Conservation (phyloP, 2,329 filamentous ascomycete genomes). For the Boeremia lycopersici region DNA sequence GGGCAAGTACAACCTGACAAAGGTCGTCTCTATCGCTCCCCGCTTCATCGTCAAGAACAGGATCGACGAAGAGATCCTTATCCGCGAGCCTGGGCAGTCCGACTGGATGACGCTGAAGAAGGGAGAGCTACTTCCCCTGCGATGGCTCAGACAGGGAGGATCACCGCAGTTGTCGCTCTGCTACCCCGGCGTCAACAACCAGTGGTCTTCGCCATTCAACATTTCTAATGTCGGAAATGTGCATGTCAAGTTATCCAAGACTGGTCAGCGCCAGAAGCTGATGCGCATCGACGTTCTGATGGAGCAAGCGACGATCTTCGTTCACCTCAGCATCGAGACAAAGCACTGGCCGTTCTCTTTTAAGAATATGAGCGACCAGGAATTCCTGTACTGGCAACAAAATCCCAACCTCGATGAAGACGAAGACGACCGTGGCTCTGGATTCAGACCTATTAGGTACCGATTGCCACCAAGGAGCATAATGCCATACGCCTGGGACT, state of each 20-base stretch:
- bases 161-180: conserved; percentile 91
- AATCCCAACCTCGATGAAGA: conserved; percentile 93
- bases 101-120: conserved; percentile 78
- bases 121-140: conserved; percentile 81
- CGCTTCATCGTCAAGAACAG: conserved; percentile 95
- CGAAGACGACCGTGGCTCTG: conserved; percentile 78
- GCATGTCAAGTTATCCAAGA: conserved; percentile 91
- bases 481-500: conserved; percentile 99
- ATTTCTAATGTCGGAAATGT: conserved; percentile 93
- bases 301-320: conserved; percentile 91
- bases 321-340: conserved; percentile 86
- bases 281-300: conserved; percentile 88
- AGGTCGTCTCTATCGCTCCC: conserved; percentile 90
- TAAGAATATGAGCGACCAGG: conserved; percentile 95
- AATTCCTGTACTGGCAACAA: conserved; percentile 95
- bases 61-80: conserved; percentile 83
- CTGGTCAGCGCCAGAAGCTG: conserved; percentile 85
- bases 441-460: conserved; percentile 92
- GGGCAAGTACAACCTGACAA: conserved; percentile 97
- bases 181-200: conserved; percentile 92
- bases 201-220: conserved; percentile 97
- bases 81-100: conserved; percentile 90
- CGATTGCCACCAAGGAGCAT: conserved; percentile 91
- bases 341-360: conserved; percentile 99
- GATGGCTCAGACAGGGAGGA: conserved; percentile 82